Conservation (phyloP, 768 basidiomycete genomes). For the Auriscalpium vulgare region DNA sequence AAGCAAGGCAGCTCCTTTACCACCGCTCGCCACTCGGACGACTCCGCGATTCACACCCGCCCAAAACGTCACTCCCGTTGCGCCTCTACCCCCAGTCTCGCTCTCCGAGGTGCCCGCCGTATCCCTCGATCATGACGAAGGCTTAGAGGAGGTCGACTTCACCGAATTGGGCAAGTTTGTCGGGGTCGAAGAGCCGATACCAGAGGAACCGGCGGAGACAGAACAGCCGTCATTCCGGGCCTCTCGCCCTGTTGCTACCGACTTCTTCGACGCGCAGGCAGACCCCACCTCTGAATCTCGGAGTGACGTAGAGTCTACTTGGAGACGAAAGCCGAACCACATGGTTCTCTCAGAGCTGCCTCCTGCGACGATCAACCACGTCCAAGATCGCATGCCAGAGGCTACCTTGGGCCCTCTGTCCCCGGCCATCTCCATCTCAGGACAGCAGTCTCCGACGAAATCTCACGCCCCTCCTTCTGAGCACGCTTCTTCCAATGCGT, state of each 20-base stretch:
- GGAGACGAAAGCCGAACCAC: conserved; percentile 31
- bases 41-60: conserved; percentile 19
- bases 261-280: conserved; percentile 57
- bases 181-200: conserved; percentile 27
- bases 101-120: conserved; percentile 31
- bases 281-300: conserved; percentile 13
- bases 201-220: conserved; percentile 16
- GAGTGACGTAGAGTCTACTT: conserved; percentile 30
- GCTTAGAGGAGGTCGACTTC: conserved; percentile 77
- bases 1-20: conserved; percentile 34
- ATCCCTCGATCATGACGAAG: conserved; percentile 42
- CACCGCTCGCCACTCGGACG: conserved; percentile 19
- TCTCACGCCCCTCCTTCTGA: not conserved
- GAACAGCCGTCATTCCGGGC: conserved; percentile 20
- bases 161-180: conserved; percentile 68
- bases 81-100: conserved; percentile 18
- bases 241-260: conserved; percentile 51
- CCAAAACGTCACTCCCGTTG: conserved; percentile 27
- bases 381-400: conserved; percentile 2
- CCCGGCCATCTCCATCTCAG: not conserved
- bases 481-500: conserved; percentile 1
- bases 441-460: not conserved
- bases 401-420: not conserved
- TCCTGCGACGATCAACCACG: not conserved
- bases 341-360: conserved; percentile 6